Base-by-base conservation (phyloP, 164 flowering plant genomes). In the Annona squamosa region DNA sequence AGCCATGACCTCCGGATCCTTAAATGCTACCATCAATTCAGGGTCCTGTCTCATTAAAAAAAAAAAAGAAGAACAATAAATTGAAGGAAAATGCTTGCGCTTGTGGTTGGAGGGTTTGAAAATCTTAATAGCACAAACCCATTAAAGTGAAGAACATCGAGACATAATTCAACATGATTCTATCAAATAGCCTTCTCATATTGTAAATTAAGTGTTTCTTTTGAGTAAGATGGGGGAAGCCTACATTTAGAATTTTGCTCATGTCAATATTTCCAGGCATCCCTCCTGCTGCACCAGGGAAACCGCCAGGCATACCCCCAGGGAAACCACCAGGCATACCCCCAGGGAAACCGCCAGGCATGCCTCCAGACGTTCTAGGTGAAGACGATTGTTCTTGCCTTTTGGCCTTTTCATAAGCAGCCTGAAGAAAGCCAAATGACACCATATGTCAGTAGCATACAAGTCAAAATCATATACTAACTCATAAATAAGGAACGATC, bases 1-100 rank as follows among this genome's bases (percentile, higher is more conserved):
- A 69, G 96, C 93, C 99, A 95, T 93, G 65, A 95, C 85, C 75
- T 95, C 98, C 52, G 97, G 98, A 81, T 95, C 99, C 69, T 86
- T 77, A 72, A 95, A 89, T 63, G 99, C 97, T 4, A 93, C 82
- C 98, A 95, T 90, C 82, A 95, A 76, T 71, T 95, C 99, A 82
- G 99, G 98, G 71, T 93, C 98, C 98, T 95, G 89, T 69, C 19
- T 59, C 82, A 76, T 69, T 6, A 3, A 67, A 56, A 69, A 48
- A 63, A 3, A 72, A 44, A 1, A 63, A 62, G 19, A 63, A 12
- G 42, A n/a, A 19, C 42, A 4, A 63, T 26, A 26, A 26, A 26
- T 63, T 63, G 42, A 63, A 63, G 12, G 26, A 9, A 63, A 9
- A 1, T 3, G 0, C 0, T 0, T 12, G 42, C 46, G 42, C 44